Base-by-base conservation (phyloP, 176 grass and related monocot species). In the Juncus effusus region DNA sequence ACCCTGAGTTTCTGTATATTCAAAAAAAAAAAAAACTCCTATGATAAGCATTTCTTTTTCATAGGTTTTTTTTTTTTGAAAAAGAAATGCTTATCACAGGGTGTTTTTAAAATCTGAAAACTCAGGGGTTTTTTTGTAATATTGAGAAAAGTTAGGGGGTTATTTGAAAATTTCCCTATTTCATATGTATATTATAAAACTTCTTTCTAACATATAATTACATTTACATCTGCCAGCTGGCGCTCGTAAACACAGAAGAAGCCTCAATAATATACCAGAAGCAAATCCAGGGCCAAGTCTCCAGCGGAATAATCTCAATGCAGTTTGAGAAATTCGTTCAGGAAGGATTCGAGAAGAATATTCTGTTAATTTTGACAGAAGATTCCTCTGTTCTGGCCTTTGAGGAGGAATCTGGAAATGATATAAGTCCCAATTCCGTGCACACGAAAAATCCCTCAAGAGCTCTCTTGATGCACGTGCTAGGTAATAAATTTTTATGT, bases 331-430 rank as follows among this genome's bases (percentile, higher is more conserved):
- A 61, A 3, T 84, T 75, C 73, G 68, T 74, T 42, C 75, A 84
- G 39, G 85, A 87, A 77, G 88, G 89, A 52, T 82, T 78, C 38
- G 83, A 82, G 42, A 99, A 87, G 35, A 80, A 87, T 56, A 67
- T 99, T 61, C 77, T 99, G 65, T 60, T 93, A 69, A 69, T 82
- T 73, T 75, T 75, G 1, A 89, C 83, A 70, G 85, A 93, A 78
- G 89, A 93, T 86, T 93, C 94, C 61, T 86, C 83, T 37, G 54
- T 99, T 76, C 84, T 81, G 56, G 60, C 87, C 69, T 64, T 99
- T 7, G 85, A 93, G 74, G 80, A 84, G 75, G 85, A 89, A 77
- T 77, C 76, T 63, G 83, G 94, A 70, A 81, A 93, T 76, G 64
- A 68, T 74, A 73, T 99, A 35, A 93, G 82, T 35, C 6, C 80